These are phyloP conservation scores for Leccinum fibrillosum DNA, from an alignment of 768 basidiomycete genomes.

Conservation along the genomic window DNA sequence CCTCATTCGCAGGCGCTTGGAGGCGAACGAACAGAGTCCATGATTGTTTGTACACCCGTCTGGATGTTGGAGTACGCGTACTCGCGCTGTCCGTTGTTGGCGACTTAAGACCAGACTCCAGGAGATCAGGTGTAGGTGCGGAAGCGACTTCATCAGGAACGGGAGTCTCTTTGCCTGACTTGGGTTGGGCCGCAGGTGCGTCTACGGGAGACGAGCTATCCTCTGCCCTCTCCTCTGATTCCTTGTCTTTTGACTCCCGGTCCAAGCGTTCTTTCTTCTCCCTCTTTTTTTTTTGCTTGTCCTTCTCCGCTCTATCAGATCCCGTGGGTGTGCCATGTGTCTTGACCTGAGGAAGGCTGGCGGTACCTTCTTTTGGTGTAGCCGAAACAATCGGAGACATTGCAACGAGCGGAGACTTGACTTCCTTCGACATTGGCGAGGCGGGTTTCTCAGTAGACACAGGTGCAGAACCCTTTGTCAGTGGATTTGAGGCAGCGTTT, in stretches of 20 bases:
- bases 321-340: conserved; percentile 32
- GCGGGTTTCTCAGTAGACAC: conserved; percentile 36
- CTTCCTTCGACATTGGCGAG: conserved; percentile 29
- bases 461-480: conserved; percentile 33
- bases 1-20: conserved; percentile 50
- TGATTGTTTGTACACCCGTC: conserved; percentile 63
- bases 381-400: conserved; percentile 33
- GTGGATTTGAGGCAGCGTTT: conserved; percentile 33
- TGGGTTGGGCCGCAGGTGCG: conserved; percentile 19
- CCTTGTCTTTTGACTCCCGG: conserved; percentile 38
- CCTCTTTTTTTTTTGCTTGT: conserved; percentile 53
- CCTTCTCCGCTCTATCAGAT: conserved; percentile 52
- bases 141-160: conserved; percentile 23
- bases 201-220: conserved; percentile 26
- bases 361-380: conserved; percentile 35
- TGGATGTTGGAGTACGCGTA: conserved; percentile 67
- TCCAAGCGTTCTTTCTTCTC: conserved; percentile 56
- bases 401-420: conserved; percentile 34
- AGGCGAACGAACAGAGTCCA: conserved; percentile 86
- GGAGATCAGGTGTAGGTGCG: conserved; percentile 25
- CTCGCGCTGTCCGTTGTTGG: conserved; percentile 60
- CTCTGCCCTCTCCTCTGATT: conserved; percentile 34
- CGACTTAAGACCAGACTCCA: conserved; percentile 44
- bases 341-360: conserved; percentile 31
- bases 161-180: conserved; percentile 42